phyloP scores from a whole-genome alignment of 2,329 filamentous ascomycete species.

The Cladosporium cucumerinum region DNA sequence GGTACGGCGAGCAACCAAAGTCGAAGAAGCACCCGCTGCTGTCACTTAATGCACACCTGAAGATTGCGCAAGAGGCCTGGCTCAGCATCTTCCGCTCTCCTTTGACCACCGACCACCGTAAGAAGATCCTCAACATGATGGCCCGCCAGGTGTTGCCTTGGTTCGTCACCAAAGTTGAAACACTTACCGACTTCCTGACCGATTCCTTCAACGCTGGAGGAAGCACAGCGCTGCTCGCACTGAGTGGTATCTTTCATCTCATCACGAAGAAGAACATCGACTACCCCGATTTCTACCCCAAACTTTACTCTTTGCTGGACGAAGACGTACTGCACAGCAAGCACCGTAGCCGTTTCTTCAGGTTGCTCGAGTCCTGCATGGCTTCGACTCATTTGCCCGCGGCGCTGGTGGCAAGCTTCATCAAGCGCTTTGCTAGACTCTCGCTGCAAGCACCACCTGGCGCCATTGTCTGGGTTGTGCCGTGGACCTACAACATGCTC shows the following conservation, averaged over 20 bases:
- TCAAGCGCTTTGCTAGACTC: slow-evolving; percentile 85
- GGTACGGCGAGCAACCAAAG: slow-evolving; percentile 62
- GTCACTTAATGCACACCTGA: slow-evolving; percentile 69
- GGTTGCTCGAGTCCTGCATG: slow-evolving; percentile 85
- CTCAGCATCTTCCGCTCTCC: slow-evolving; percentile 67
- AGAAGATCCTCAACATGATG: slow-evolving; percentile 71
- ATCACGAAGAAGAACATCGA: slow-evolving; percentile 93
- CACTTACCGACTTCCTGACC: slow-evolving; percentile 95
- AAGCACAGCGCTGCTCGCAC: slow-evolving; percentile 77
- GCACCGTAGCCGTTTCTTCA: slow-evolving; percentile 89
- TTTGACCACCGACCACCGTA: slow-evolving; percentile 70
- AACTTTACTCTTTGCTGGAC: slow-evolving; percentile 90
- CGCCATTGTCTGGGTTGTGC: slow-evolving; percentile 82
- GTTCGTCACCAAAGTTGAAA: slow-evolving; percentile 75
- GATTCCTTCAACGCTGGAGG: slow-evolving; percentile 87
- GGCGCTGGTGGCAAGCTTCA: slow-evolving; percentile 86
- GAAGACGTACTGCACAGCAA: slow-evolving; percentile 85
- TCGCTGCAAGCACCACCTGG: slow-evolving; percentile 84
- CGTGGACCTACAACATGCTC: slow-evolving; percentile 93
- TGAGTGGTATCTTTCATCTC: slow-evolving; percentile 91
- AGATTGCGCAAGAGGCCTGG: slow-evolving; percentile 82
- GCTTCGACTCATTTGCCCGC: slow-evolving; percentile 89
- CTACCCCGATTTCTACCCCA: slow-evolving; percentile 77
- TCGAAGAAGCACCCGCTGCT: slow-evolving; percentile 65
- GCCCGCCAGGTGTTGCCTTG: slow-evolving; percentile 78